Evolutionary conservation across 148 eudicot species (phyloP).

Genomic region (Amaranthus cruentus): DNA sequence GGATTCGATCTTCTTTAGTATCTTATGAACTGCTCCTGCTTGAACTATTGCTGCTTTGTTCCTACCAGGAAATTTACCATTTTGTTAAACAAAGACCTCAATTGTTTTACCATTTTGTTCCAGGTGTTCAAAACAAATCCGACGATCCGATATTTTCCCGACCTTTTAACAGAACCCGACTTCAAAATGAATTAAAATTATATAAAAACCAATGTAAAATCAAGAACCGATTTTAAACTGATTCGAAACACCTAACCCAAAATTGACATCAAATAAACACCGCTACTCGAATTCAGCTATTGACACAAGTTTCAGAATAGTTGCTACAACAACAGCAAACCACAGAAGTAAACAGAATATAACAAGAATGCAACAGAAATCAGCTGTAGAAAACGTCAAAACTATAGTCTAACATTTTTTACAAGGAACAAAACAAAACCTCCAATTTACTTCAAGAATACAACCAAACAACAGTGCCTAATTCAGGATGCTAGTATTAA

Average conservation of each 20-base stretch:
- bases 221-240: no score
- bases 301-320: not conserved
- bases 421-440: slow-evolving; percentile 16
- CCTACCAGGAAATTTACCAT: slow-evolving; percentile 31
- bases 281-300: no score
- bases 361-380: not conserved
- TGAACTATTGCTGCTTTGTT: slow-evolving; percentile 88
- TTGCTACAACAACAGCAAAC: slow-evolving; percentile 1
- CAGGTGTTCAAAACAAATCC: no score
- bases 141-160: no score
- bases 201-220: no score
- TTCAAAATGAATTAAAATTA: no score
- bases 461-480: not conserved
- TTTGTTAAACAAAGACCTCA: not conserved
- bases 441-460: slow-evolving; percentile 18
- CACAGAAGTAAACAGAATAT: slow-evolving; percentile 3
- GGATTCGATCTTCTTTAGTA: slow-evolving; percentile 62
- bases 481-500: no score
- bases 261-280: no score
- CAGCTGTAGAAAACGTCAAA: slow-evolving; percentile 4
- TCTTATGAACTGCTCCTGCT: slow-evolving; percentile 90
- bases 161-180: no score
- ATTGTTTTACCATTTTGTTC: not conserved
- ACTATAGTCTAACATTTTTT: not conserved
- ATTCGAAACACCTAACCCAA: no score